Conservation (phyloP, 2,329 filamentous ascomycete species). For the Sodiomyces alkalinus region DNA sequence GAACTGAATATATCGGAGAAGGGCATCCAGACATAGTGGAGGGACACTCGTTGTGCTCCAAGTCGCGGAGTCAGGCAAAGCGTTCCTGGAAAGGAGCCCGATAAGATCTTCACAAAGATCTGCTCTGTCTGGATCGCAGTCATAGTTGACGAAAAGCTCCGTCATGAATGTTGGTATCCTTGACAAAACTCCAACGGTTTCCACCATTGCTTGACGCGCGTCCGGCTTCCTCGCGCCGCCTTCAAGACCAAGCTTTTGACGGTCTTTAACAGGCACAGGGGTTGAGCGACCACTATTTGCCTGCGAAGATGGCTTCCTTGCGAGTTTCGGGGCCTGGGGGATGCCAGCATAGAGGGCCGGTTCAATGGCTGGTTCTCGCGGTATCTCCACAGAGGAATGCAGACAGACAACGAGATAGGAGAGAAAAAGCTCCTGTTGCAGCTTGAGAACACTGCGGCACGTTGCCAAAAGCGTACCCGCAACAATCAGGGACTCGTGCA, state of each 20-base stretch:
- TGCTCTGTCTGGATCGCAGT: conserved; percentile 81
- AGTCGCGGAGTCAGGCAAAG: conserved; percentile 85
- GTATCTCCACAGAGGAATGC: conserved; percentile 88
- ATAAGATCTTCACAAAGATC: conserved; percentile 95
- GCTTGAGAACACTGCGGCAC: conserved; percentile 76
- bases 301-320: conserved; percentile 63
- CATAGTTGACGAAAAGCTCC: conserved; percentile 95
- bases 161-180: conserved; percentile 90
- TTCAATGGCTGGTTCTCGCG: conserved; percentile 77
- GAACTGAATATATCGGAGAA: conserved; percentile 83
- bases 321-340: conserved; percentile 75
- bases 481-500: conserved; percentile 85
- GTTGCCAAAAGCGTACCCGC: conserved; percentile 83
- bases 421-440: conserved; percentile 92
- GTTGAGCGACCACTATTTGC: conserved; percentile 68
- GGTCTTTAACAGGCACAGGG: conserved; percentile 80
- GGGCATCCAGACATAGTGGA: conserved; percentile 80
- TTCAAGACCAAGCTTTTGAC: conserved; percentile 83
- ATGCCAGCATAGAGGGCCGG: conserved; percentile 86
- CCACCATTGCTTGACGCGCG: conserved; percentile 94
- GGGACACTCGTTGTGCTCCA: conserved; percentile 99
- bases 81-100: conserved; percentile 81
- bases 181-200: conserved; percentile 81
- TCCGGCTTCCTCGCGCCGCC: conserved; percentile 86
- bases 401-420: conserved; percentile 90